Conservation (phyloP, 75 land plant genomes). For the Cunninghamia lanceolata region DNA sequence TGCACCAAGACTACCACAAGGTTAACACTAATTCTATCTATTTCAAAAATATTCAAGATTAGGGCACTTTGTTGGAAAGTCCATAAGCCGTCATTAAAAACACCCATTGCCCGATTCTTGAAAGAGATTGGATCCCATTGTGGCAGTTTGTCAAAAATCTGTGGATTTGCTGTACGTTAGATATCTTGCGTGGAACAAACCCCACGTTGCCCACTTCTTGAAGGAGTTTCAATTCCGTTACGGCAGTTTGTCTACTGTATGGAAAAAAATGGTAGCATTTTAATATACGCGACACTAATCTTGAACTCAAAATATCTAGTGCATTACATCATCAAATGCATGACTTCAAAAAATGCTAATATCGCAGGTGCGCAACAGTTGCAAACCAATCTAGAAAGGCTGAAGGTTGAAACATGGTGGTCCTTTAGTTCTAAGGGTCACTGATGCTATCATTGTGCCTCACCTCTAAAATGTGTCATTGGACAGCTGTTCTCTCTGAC, state of each 20-base stretch:
- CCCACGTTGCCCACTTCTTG: too few species aligned
- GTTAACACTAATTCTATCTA: too few species aligned
- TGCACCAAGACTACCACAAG: too few species aligned
- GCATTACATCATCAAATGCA: background rate
- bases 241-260: too few species aligned
- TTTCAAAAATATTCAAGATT: background rate
- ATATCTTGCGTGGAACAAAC: background rate
- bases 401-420: background rate
- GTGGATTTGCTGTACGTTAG: background rate
- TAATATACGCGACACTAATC: too few species aligned
- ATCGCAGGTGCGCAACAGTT: background rate
- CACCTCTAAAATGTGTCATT: too few species aligned
- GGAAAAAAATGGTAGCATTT: too few species aligned
- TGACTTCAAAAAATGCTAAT: background rate
- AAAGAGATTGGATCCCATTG: background rate
- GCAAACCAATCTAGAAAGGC: too few species aligned
- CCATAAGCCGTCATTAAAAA: background rate
- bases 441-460: too few species aligned
- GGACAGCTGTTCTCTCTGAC: too few species aligned
- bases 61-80: background rate
- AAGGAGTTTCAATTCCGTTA: too few species aligned
- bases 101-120: background rate
- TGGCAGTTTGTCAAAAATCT: background rate
- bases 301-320: too few species aligned
- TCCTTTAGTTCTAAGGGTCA: background rate